These are phyloP conservation scores for Salvia splendens DNA, from an alignment of 257 asterid species.

Conservation along the genomic window DNA sequence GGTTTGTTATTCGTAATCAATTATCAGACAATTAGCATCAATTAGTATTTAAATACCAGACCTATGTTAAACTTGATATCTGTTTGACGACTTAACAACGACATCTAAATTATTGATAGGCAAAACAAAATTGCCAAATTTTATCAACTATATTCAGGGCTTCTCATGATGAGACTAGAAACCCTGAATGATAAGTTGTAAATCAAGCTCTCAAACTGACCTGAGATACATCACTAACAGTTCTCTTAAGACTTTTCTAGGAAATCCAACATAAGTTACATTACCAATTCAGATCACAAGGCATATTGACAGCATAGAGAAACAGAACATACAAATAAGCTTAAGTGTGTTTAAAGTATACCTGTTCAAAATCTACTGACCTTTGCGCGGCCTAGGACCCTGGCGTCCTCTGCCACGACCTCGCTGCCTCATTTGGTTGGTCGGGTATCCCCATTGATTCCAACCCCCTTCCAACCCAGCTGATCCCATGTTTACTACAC, in stretches of 20 bases:
- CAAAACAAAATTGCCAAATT: not conserved
- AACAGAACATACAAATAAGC: not conserved
- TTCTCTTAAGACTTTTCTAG: not conserved
- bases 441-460: conserved; percentile 9
- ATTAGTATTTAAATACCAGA: not conserved
- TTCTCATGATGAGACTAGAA: too few relatives aligned
- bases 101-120: not conserved
- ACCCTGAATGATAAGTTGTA: not conserved
- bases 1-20: conserved; percentile 8
- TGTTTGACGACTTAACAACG: not conserved
- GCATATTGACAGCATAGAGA: not conserved
- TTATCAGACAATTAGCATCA: not conserved
- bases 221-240: not conserved
- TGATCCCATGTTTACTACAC: conserved; percentile 1
- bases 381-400: conserved; percentile 3
- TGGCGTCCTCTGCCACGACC: conserved; percentile 11
- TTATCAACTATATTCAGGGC: not conserved
- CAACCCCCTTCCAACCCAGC: conserved; percentile 3
- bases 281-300: conserved; percentile 13
- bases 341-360: conserved; percentile 2
- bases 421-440: conserved; percentile 7
- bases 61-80: not conserved
- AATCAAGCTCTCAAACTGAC: not conserved
- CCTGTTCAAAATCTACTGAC: conserved; percentile 6
- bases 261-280: not conserved